These are phyloP conservation scores for Tetracentron sinense DNA, from an alignment of 164 flowering plant species.

Conservation along the genomic window DNA sequence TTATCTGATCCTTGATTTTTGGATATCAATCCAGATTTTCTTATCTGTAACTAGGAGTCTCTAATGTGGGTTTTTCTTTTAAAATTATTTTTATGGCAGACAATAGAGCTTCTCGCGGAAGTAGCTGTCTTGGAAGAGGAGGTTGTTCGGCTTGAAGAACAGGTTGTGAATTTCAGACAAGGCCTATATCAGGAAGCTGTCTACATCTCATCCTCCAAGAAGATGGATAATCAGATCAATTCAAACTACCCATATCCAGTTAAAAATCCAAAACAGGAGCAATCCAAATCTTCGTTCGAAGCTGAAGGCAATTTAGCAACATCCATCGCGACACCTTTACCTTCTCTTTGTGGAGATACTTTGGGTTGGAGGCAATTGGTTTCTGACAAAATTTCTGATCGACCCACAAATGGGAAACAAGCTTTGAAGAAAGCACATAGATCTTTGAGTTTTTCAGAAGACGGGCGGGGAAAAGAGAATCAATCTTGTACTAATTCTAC, in stretches of 20 bases:
- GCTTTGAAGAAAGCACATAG: constrained; percentile 14
- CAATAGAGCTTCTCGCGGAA: constrained; percentile 67
- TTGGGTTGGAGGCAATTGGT: constrained; percentile 34
- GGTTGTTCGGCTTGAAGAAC: constrained; percentile 62
- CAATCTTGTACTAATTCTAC: constrained; percentile 18
- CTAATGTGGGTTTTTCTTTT: too few relatives aligned
- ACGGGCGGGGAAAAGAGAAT: constrained; percentile 43
- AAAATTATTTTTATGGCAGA: too few relatives aligned
- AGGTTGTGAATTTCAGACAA: constrained; percentile 51
- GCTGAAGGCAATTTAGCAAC: constrained; percentile 26
- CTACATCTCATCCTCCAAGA: constrained; percentile 30
- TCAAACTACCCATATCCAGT: constrained; percentile 9
- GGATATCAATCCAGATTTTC: too few relatives aligned
- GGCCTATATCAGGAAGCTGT: constrained; percentile 63
- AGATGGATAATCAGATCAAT: constrained; percentile 22
- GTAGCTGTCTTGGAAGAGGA: constrained; percentile 75
- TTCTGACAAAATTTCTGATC: constrained; percentile 19
- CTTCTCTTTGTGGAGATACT: constrained; percentile 31
- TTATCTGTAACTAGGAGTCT: too few relatives aligned
- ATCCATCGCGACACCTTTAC: constrained; percentile 24
- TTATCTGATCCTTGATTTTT: too few relatives aligned
- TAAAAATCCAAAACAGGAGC: constrained; percentile 25
- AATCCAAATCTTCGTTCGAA: constrained; percentile 30
- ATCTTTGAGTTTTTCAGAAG: constrained; percentile 9
- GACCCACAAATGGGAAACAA: constrained; percentile 22